Evolutionary conservation across 1,284 basidiomycete species (phyloP).

Genomic region (Tilletia caries): DNA sequence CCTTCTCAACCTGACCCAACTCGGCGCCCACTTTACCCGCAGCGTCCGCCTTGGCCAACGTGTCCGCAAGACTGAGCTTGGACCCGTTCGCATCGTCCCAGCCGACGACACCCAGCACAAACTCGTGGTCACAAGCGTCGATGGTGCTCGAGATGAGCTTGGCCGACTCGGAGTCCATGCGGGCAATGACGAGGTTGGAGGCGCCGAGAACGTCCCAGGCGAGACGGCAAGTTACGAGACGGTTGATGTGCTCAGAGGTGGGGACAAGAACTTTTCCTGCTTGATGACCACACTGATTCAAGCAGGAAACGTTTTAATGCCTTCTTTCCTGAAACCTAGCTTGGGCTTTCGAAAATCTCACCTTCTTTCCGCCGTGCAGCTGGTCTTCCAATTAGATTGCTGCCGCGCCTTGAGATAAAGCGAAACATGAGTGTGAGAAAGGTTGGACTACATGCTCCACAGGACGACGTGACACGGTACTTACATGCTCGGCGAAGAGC

Average conservation of each 20-base stretch:
- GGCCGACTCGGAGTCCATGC: constrained; percentile 87
- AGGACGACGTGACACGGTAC: not conserved
- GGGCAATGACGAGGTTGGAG: constrained; percentile 81
- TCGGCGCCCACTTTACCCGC: constrained; percentile 38
- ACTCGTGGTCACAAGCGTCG: constrained; percentile 67
- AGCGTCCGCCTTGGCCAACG: constrained; percentile 42
- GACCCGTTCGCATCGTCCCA: constrained; percentile 1
- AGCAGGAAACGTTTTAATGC: not conserved
- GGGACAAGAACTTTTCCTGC: constrained; percentile 91
- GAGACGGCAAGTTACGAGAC: constrained; percentile 77
- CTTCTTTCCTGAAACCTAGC: not conserved
- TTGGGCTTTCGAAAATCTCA: not conserved
- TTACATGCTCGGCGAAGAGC: constrained; percentile 53
- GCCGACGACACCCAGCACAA: constrained; percentile 48
- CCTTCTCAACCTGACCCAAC: constrained; percentile 47
- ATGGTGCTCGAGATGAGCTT: constrained; percentile 79
- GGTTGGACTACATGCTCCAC: not conserved
- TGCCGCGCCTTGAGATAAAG: constrained; percentile 55
- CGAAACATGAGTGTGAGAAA: not conserved
- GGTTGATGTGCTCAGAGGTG: constrained; percentile 76
- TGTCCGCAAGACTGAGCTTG: constrained; percentile 43
- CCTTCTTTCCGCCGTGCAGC: constrained; percentile 53
- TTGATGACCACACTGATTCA: constrained; percentile 82
- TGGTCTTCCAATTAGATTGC: constrained; percentile 52
- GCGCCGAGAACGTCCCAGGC: constrained; percentile 82